Evolutionary conservation across 2,329 filamentous ascomycete genomes (phyloP).

Genomic region (Epichloe sp.): DNA sequence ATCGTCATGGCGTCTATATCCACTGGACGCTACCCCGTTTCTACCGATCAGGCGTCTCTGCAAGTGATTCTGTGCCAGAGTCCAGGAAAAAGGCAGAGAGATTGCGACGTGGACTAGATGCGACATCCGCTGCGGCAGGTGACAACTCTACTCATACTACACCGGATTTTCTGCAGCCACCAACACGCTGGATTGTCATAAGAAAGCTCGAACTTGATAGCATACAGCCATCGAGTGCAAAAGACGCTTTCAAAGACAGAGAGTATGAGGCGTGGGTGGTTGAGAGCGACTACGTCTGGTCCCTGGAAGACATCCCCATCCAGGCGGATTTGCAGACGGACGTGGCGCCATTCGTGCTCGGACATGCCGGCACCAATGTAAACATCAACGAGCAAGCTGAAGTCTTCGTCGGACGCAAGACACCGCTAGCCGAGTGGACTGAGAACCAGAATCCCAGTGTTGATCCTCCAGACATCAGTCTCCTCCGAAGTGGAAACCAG

Average conservation of each 20-base stretch:
- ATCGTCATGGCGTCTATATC: conserved; percentile 27
- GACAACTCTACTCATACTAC: no score
- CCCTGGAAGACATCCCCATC: conserved; percentile 17
- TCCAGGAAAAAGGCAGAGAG: no score
- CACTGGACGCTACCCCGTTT: conserved; percentile 27
- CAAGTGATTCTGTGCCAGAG: no score
- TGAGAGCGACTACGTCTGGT: conserved; percentile 23
- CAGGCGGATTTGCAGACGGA: conserved; percentile 25
- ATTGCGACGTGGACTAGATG: no score
- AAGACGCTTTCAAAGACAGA: no score
- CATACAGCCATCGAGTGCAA: no score
- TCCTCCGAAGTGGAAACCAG: conserved; percentile 16
- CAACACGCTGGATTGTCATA: no score
- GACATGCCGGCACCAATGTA: conserved; percentile 1
- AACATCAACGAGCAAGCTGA: conserved; percentile 26
- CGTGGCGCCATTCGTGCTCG: conserved; percentile 23
- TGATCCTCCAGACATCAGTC: conserved; percentile 5
- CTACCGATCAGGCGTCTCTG: conserved; percentile 15
- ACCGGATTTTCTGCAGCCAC: no score
- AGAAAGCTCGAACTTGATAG: no score
- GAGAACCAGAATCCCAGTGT: neutral
- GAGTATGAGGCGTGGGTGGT: conserved; percentile 20
- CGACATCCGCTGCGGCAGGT: no score
- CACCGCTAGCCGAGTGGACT: conserved; percentile 4
- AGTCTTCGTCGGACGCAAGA: conserved; percentile 26